Evolutionary conservation across 306 rosid species (phyloP), one percentile per base, ranked within the genome.

Genomic region (Notholithocarpus densiflorus): DNA sequence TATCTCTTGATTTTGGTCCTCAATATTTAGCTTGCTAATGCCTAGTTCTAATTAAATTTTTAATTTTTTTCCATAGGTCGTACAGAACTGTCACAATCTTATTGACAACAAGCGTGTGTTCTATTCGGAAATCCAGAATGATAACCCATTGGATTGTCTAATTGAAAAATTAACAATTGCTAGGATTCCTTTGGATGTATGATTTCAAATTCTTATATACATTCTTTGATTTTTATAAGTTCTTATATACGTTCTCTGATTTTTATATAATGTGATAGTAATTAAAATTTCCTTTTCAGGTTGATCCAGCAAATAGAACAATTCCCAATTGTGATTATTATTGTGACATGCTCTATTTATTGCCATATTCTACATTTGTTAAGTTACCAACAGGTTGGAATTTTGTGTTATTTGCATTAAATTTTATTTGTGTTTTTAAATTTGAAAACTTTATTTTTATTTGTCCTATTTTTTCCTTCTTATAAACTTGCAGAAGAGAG

Each of bases 61-160:
- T 4, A 21, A 12, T 32, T 51, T 3, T 56, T 15, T 5, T 32
- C 71, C 12, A 57, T 52, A 94, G 98, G 97, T 85, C 5, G 74
- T 94, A 27, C 82, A 88, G 76, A 57, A 81, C 15, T 80, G 54
- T 19, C 85, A 54, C 7, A 31, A 84, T 51, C 90, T 89, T 26
- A 86, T 92, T 81, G 91, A 90, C 5, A 34, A 74, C 8, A 88
- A 79, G 59, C 89, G 98, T 19, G 91, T 94, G 23, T 94, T 92
- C 83, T 89, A 85, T 74, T 94, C 98, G 4, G 92, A 94, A 66
- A 74, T 94, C 5, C 88, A 74, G 0, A 87, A 94, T n/a, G 91
- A 79, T 52, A 94, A 94, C 64, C 88, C 92, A 0, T n/a, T 94
- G 75, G 92, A 92, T 60, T 94, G 94, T 82, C 84, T 86, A 15